Conservation (phyloP, 345 rosid species). For the Durio zibethinus region DNA sequence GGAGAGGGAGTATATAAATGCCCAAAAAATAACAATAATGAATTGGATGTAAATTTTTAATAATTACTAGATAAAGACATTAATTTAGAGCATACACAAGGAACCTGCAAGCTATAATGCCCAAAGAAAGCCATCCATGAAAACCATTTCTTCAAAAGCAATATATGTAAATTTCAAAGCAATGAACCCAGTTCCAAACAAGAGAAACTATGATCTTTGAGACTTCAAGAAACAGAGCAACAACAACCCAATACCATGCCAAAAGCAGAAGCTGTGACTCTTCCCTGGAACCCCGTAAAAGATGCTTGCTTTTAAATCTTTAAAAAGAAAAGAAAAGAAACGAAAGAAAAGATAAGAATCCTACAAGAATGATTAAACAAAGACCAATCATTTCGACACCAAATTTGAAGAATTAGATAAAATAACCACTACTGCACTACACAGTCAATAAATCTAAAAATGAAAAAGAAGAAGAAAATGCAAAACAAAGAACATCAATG, state of each 20-base stretch:
- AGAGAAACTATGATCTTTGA: background rate
- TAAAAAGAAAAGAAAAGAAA: background rate
- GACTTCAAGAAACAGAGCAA: background rate
- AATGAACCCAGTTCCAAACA: background rate
- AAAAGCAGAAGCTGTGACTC: background rate
- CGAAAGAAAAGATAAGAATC: background rate
- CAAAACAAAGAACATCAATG: background rate
- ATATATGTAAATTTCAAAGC: background rate
- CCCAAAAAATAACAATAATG: background rate
- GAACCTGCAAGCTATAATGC: background rate
- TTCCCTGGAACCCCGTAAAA: background rate
- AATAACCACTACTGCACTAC: background rate
- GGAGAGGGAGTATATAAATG: background rate
- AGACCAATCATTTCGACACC: background rate
- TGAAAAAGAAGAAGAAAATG: background rate
- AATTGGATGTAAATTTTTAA: background rate
- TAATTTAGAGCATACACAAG: background rate
- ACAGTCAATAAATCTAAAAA: background rate
- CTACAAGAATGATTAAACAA: background rate
- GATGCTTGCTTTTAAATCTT: background rate
- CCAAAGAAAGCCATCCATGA: background rate
- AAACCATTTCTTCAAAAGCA: background rate
- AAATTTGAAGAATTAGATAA: background rate
- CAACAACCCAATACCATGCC: background rate
- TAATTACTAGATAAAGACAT: background rate